These are phyloP conservation scores for Pochonia chlamydosporia DNA, from an alignment of 2,329 filamentous ascomycete species.

Conservation along the genomic window DNA sequence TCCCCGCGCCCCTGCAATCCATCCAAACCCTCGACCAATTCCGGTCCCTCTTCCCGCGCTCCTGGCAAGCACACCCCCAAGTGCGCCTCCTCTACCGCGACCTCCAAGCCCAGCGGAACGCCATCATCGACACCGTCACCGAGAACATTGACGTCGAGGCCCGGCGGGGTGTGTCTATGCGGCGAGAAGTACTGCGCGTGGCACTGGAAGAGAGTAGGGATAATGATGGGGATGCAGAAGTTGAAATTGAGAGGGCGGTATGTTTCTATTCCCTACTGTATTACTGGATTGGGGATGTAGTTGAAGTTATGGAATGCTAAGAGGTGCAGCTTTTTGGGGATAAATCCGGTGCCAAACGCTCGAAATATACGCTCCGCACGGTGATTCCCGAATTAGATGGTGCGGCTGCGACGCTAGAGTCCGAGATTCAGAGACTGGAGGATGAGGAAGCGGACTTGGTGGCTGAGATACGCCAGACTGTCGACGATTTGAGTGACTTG, in stretches of 20 bases:
- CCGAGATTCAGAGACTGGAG: slow-evolving; percentile 61
- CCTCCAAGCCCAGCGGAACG: slow-evolving; percentile 67
- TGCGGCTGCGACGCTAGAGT: slow-evolving; percentile 59
- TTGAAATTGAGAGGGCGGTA: slow-evolving; percentile 57
- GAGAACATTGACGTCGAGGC: slow-evolving; percentile 60
- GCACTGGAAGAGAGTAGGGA: slow-evolving; percentile 42
- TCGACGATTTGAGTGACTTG: slow-evolving; percentile 74
- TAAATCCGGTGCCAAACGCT: slow-evolving; percentile 35
- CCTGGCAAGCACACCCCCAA: slow-evolving; percentile 59
- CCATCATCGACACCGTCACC: slow-evolving; percentile 61
- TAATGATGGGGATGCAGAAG: slow-evolving; percentile 55
- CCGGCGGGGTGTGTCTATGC: slow-evolving; percentile 52
- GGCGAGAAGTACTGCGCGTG: slow-evolving; percentile 49
- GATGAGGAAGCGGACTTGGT: slow-evolving; percentile 57
- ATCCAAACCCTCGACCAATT: slow-evolving; percentile 72
- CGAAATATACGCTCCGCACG: slow-evolving; percentile 55
- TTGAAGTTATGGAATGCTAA: too few species aligned
- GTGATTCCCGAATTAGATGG: slow-evolving; percentile 65
- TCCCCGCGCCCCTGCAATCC: slow-evolving; percentile 67
- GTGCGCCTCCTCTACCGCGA: slow-evolving; percentile 71
- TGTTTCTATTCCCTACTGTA: slow-evolving; percentile 16
- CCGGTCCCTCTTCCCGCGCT: slow-evolving; percentile 66
- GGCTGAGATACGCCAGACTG: slow-evolving; percentile 55
- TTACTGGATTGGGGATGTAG: too few species aligned
- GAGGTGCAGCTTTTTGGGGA: slow-evolving; percentile 51